Percentiles rank a stretch among this genome's conserved stretches.
These are phyloP conservation scores for Leptographium flavum DNA, from an alignment of 2,329 filamentous ascomycete genomes.

Conservation along the genomic window DNA sequence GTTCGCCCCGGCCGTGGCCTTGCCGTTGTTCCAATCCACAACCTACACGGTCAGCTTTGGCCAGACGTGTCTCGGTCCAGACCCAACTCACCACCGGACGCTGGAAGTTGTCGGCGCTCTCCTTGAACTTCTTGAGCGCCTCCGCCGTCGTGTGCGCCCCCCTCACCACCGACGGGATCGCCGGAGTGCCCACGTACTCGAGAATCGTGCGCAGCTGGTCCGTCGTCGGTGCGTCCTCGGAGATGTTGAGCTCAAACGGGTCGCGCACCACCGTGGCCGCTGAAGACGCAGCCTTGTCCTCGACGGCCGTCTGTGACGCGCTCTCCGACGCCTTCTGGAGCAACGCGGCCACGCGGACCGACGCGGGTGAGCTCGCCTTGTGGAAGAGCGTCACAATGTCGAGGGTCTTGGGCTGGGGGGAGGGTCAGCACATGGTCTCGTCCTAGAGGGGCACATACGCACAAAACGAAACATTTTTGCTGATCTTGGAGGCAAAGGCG, in stretches of 20 bases:
- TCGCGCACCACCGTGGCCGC: slow-evolving; percentile 28
- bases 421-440: not conserved
- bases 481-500: not conserved
- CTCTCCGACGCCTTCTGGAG: slow-evolving; percentile 69
- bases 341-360: slow-evolving; percentile 56
- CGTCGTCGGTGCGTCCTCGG: slow-evolving; percentile 44
- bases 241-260: slow-evolving; percentile 62
- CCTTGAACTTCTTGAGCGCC: slow-evolving; percentile 65
- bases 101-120: slow-evolving; percentile 53
- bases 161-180: slow-evolving; percentile 48
- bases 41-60: slow-evolving; percentile 25
- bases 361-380: slow-evolving; percentile 60
- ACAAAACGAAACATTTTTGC: not conserved
- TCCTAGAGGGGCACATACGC: not conserved
- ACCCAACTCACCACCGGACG: slow-evolving; percentile 67
- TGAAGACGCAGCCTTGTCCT: slow-evolving; percentile 46
- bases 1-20: slow-evolving; percentile 60
- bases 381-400: slow-evolving; percentile 97
- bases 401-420: slow-evolving; percentile 55
- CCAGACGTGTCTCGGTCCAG: no score
- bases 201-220: slow-evolving; percentile 23
- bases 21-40: slow-evolving; percentile 91
- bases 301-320: slow-evolving; percentile 51
- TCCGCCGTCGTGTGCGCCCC: slow-evolving; percentile 63
- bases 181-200: slow-evolving; percentile 42